Base-by-base conservation (phyloP, 192 early-diverging fungal genomes). In the Kickxella alabastrina region DNA sequence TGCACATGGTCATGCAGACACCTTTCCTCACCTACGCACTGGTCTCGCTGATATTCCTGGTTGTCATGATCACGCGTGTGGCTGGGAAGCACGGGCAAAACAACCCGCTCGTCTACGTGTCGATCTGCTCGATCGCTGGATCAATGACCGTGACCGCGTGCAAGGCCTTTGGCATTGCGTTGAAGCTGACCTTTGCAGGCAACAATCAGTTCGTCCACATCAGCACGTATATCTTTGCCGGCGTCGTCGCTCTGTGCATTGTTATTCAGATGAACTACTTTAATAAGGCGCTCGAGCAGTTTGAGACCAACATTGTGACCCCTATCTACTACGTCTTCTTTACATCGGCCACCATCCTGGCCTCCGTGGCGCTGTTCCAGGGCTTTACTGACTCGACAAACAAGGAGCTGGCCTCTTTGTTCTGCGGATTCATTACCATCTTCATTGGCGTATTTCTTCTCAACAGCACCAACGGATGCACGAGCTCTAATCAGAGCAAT, bases 211-310 rank as follows among this genome's bases (percentile, higher is more conserved):
- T 97, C 42, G 81, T 84, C 19, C 87, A 95, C 52, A 77, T 88
- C 7, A 92, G 91, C 37, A 94, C 92, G 7, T 97, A 90, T 55
- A 79, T 91, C 17, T 95, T 97, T 70, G 85, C 82, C 15, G 66
- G 86, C 25, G 80, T 90, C 21, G 90, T 93, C 21, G 71, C 69
- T 3, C 65, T 85, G 3, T 93, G 89, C 61, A 92, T 92, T 46
- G 72, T 95, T n/a, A 86, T 87, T 25, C 95, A 97, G 77, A 90
- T 95, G 85, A 97, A 97, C 70, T 97, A 95, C 70, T 93, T 97
- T 53, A 97, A 97, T 80, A 97, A 95, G 77, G 92, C 95, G 15
- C 73, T 97, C 24, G 92, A 91, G 56, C 72, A 85, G 52, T 97
- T 94, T 63, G 89, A 88, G 19, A 95, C 95, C 41, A 94, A 93